Evolutionary conservation across 768 basidiomycete genomes (phyloP), one percentile per base, ranked within the genome.

Genomic region (Suillus paluster): DNA sequence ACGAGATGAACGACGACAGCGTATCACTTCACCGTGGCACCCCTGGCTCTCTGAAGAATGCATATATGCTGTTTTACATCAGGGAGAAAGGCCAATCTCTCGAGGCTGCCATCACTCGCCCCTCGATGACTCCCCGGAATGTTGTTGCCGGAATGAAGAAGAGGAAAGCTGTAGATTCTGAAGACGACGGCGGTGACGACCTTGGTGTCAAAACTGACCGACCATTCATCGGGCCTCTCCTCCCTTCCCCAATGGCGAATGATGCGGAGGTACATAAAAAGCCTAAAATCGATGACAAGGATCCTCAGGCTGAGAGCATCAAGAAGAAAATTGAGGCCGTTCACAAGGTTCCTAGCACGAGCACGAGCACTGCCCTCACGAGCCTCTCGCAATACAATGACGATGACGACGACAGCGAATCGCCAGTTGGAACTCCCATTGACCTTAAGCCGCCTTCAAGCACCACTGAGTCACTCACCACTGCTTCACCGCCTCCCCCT

Each of bases 61-160:
- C 97, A 62, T 99, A 99, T 67, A 85, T 99, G 64, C 80, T 99
- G 60, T 95, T 97, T 78, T 99, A 99, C 74, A 84, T 94, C 48
- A 86, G 87, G 56, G 87, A 89, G 60, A 90, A 86, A 73, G 93
- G 92, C 8, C 88, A 92, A 68, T 84, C 81, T 5, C 77, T 93
- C 52, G 85, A 90, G 66, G 86, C 87, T 19, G 88, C 84, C 6
- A 77, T 91, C 60, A 64, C 54, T 58, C 65, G 67, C 23, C 58
- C 75, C 33, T 60, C 73, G 30, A 60, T 70, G 17, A 68, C 70
- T 55, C 83, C 76, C 68, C 75, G 69, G 30, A 66, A 75, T 23
- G 67, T 90, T 52, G 77, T 81, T 1, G 79, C 83, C 7, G 80
- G 79, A 53, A 77, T 81, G 78, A 83, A 79, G 73, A 80, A 81